phyloP scores from a whole-genome alignment of 2,329 filamentous ascomycete species.

The Colletotrichum sidae region DNA sequence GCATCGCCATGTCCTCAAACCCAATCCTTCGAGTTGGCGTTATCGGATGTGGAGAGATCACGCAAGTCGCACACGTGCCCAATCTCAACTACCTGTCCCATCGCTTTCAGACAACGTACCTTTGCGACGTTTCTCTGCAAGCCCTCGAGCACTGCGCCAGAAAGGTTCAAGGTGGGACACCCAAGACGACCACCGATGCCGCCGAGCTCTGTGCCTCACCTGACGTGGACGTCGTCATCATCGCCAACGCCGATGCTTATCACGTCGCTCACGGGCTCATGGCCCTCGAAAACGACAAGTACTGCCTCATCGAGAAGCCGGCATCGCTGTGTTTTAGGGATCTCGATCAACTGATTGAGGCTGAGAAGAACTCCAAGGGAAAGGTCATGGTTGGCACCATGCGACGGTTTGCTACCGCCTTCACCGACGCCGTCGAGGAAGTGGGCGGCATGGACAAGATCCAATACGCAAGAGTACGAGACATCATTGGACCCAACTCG shows the following conservation, averaged over 20 bases:
- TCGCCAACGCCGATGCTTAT: slow-evolving; percentile 64
- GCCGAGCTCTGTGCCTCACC: slow-evolving; percentile 54
- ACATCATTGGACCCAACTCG: slow-evolving; percentile 63
- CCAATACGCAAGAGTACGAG: slow-evolving; percentile 62
- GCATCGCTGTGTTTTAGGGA: slow-evolving; percentile 61
- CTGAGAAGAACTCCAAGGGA: slow-evolving; percentile 55
- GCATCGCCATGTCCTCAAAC: slow-evolving; percentile 12
- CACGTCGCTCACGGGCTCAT: slow-evolving; percentile 64
- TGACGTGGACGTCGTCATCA: slow-evolving; percentile 65
- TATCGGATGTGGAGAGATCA: slow-evolving; percentile 61
- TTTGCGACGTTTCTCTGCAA: slow-evolving; percentile 62
- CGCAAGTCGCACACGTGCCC: slow-evolving; percentile 66
- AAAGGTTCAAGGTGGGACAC: slow-evolving; percentile 38
- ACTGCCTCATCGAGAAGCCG: slow-evolving; percentile 71
- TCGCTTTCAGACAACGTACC: slow-evolving; percentile 57
- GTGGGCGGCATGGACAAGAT: slow-evolving; percentile 63
- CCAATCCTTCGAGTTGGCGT: slow-evolving; percentile 50
- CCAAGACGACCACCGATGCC: slow-evolving; percentile 50
- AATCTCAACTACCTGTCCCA: slow-evolving; percentile 56
- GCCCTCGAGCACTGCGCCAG: slow-evolving; percentile 43
- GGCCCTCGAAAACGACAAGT: slow-evolving; percentile 65
- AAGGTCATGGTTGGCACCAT: slow-evolving; percentile 71
- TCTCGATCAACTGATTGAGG: slow-evolving; percentile 59
- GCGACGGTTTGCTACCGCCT: slow-evolving; percentile 69
- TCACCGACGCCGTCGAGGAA: slow-evolving; percentile 65